Conservation (phyloP, 192 early-diverging fungal genomes). For the Coemansia sp. region DNA sequence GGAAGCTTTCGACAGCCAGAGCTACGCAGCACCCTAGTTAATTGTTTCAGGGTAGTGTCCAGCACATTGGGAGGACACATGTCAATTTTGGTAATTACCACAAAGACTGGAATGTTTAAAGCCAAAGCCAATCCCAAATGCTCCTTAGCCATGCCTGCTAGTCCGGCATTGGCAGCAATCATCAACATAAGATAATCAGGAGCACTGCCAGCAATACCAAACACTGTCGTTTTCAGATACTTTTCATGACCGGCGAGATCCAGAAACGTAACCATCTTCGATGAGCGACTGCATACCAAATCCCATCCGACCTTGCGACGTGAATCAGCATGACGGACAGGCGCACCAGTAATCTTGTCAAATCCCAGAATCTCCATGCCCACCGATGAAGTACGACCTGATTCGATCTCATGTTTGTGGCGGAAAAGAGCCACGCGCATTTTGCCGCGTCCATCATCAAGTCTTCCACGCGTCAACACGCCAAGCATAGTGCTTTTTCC, state of each 20-base stretch:
- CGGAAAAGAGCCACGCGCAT: constrained; percentile 85
- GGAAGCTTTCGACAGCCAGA: constrained; percentile 91
- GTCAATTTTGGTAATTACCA: constrained; percentile 93
- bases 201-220: constrained; percentile 88
- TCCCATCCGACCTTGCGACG: constrained; percentile 75
- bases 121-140: constrained; percentile 88
- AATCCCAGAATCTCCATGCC: constrained; percentile 91
- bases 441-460: constrained; percentile 92
- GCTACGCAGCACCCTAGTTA: constrained; percentile 80
- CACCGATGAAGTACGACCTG: constrained; percentile 84
- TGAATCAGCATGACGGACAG: constrained; percentile 32
- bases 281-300: constrained; percentile 70
- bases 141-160: constrained; percentile 93
- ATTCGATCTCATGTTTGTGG: constrained; percentile 89
- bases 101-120: constrained; percentile 82
- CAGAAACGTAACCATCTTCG: constrained; percentile 72
- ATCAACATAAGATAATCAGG: constrained; percentile 94
- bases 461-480: constrained; percentile 82
- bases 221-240: constrained; percentile 93
- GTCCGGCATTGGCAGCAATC: constrained; percentile 80
- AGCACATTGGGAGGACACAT: constrained; percentile 87
- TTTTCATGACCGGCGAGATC: constrained; percentile 91
- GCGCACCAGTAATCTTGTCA: constrained; percentile 54
- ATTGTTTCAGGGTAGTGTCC: constrained; percentile 77
- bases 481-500: constrained; percentile 88